Evolutionary conservation across 257 asterid genomes (phyloP), one percentile per base, ranked within the genome.

Genomic region (Ilex aquifolium): DNA sequence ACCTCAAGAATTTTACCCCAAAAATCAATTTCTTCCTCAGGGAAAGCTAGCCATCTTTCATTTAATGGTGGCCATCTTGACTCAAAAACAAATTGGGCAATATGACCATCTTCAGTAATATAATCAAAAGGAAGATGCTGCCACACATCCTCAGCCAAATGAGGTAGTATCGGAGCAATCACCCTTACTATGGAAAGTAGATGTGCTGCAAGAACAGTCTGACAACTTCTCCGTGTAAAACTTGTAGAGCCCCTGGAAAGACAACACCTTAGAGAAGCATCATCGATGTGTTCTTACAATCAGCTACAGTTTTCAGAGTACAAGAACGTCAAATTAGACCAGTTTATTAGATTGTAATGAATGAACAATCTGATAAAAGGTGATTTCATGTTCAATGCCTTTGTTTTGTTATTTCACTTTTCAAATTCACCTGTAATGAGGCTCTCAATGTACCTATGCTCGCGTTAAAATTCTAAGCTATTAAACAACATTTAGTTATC

Each of bases 91-190:
- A 78, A 90, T 63, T 75, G 66, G 15, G 91, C 96, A 16, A 15
- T 53, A 56, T 67, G 56, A 32, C 95, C 97, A 73, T 85, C 88
- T 49, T 76, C 90, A 1, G 77, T 60, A 16, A 76, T 72, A 85
- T 76, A 81, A 51, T 84, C 86, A 60, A 85, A 92, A 55, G 99
- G 97, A 70, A 92, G 96, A 77, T 87, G 74, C 73, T 89, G 97
- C 99, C 99, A 92, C 42, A 89, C 91, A 63, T 92, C 99, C 73
- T 92, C 99, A 0, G 99, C 95, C 75, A 92, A 78, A 84, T 92
- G 99, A 3, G 99, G 99, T 70, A 92, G 76, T 66, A 92, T 89
- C 8, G 99, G 99, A 61, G 99, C 95, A 64, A 92, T 69, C 62
- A 86, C 79, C 69, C 95, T 85, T 53, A 79, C 86, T 29, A 89